Evolutionary conservation across 176 grass and related monocot genomes (phyloP).

Genomic region (Typha latifolia): DNA sequence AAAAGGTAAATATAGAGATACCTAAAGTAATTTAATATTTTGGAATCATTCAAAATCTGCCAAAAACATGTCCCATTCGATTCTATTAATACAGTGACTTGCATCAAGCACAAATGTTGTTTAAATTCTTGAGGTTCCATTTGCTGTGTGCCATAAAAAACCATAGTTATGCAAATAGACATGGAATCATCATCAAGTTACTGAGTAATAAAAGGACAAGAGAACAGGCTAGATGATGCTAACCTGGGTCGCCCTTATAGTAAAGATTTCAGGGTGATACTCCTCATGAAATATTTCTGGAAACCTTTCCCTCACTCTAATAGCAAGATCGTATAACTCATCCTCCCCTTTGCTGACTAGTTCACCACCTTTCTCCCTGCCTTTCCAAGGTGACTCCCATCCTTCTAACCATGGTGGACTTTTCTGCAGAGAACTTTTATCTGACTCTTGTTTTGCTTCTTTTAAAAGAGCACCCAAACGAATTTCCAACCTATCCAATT

Average conservation of each 20-base stretch:
- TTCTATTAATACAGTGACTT: too few relatives aligned
- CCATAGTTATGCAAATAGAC: too few relatives aligned
- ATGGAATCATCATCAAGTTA: neutral
- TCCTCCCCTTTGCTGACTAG: conserved; percentile 72
- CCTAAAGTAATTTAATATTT: too few relatives aligned
- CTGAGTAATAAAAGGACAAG: neutral
- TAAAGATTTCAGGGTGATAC: conserved; percentile 76
- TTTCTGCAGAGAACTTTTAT: conserved; percentile 30
- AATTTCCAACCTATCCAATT: conserved; percentile 53
- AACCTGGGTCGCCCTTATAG: conserved; percentile 87
- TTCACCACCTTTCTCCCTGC: conserved; percentile 65
- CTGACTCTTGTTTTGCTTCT: conserved; percentile 31
- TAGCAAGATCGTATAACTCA: conserved; percentile 59
- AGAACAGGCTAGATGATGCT: neutral
- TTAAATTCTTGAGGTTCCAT: too few relatives aligned
- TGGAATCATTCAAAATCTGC: too few relatives aligned
- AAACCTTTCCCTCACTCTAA: conserved; percentile 67
- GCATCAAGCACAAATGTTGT: too few relatives aligned
- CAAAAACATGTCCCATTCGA: too few relatives aligned
- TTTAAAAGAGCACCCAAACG: conserved; percentile 43
- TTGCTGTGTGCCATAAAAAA: too few relatives aligned
- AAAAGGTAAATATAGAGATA: too few relatives aligned
- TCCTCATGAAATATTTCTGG: conserved; percentile 57
- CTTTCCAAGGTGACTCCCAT: conserved; percentile 89
- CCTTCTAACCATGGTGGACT: conserved; percentile 62